Evolutionary conservation across 164 flowering plant genomes (phyloP), one percentile per base, ranked within the genome.

Genomic region (Hamamelis virginiana): DNA sequence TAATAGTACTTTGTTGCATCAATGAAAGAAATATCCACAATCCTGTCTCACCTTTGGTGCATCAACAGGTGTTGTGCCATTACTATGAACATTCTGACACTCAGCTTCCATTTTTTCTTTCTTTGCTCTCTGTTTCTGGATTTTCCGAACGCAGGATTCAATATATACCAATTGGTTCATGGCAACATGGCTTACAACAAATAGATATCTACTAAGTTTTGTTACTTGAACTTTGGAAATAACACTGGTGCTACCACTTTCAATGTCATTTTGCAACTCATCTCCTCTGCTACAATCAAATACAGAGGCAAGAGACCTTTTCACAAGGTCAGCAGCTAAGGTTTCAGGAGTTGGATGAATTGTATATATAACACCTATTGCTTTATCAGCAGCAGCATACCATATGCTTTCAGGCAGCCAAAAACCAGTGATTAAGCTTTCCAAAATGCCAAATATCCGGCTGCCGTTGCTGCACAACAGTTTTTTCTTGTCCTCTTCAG

Each of bases 311-410:
- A 84, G 79, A 62, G 90, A 85, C 64, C 69, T 89, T 71, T 87
- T 89, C 72, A 90, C 91, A 74, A 95, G 65, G 48, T 81, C 81
- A 62, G 89, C 87, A 61, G 95, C 97, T 23, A 91, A 73, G 66
- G 73, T 77, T 80, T 92, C 99, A 62, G 99, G 99, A 70, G 84
- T 79, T 52, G 99, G 97, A 76, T 96, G 97, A 77, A 92, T 80
- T 2, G 76, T 56, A 78, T 96, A 96, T 65, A 96, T 72, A 2
- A 92, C 88, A 77, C 78, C 75, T 66, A 92, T 85, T 77, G 97
- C 99, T 80, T 87, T 86, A 64, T 96, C 98, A 71, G 89, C 92
- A 77, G 97, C 93, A 78, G 91, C 82, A 81, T 90, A 92, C 97
- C 98, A 96, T 56, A 87, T 86, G 62, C 75, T 81, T 41, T 86